A percentile compares a stretch with the other conserved stretches of the same genome.
Evolutionary conservation across 2,329 filamentous ascomycete genomes (phyloP).

Genomic region (Fusarium marasasianum): DNA sequence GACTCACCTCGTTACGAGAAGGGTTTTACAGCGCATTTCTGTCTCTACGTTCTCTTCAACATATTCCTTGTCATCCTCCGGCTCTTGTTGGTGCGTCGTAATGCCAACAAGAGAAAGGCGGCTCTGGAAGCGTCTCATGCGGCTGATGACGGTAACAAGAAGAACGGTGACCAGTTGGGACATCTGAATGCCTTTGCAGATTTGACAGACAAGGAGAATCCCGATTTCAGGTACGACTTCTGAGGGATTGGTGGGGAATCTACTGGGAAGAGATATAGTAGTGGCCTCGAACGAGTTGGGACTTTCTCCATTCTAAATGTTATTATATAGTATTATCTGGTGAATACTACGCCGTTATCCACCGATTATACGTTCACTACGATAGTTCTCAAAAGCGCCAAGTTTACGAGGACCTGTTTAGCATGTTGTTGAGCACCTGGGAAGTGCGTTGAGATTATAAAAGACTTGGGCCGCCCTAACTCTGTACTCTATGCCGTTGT

Average conservation of each 20-base stretch:
- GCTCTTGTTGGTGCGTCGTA: background rate
- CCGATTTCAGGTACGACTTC: background rate
- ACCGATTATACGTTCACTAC: fast-evolving
- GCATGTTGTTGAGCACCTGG: too few relatives aligned
- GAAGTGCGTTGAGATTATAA: too few relatives aligned
- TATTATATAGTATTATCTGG: too few relatives aligned
- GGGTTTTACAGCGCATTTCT: background rate
- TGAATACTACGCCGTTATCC: fast-evolving
- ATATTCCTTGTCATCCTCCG: background rate
- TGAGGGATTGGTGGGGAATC: background rate
- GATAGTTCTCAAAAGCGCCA: fast-evolving
- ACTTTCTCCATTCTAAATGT: fast-evolving
- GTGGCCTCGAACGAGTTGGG: fast-evolving
- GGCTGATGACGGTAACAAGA: background rate
- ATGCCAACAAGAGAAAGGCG: background rate
- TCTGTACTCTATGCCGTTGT: too few relatives aligned
- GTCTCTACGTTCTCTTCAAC: background rate
- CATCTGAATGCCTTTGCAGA: background rate
- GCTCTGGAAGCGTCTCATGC: background rate
- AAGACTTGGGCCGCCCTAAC: too few relatives aligned
- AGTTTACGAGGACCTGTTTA: background rate
- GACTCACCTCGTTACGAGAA: background rate
- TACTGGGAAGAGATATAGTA: fast-evolving
- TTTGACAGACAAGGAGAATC: background rate
- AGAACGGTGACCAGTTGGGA: background rate